phyloP scores from a whole-genome alignment of 2,329 filamentous ascomycete species.

The Tolypocladium endophyticum region DNA sequence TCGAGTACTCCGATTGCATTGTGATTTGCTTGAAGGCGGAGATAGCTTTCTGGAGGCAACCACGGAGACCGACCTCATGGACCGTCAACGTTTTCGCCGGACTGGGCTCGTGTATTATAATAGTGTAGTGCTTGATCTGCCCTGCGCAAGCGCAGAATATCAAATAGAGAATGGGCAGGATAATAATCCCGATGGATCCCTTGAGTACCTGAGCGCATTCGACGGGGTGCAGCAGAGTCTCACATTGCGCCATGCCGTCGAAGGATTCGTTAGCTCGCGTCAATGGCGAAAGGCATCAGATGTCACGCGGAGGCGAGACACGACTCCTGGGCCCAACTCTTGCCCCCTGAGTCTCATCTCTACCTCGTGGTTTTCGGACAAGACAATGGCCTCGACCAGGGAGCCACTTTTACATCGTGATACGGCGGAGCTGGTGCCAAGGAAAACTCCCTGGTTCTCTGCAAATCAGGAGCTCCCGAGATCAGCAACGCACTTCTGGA shows the following conservation, averaged over 20 bases:
- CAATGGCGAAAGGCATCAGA: background rate
- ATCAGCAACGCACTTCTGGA: background rate
- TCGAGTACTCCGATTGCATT: background rate
- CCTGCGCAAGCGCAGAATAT: background rate
- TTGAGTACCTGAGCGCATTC: background rate
- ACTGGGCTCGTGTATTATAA: background rate
- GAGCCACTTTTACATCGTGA: background rate
- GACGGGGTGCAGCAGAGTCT: background rate
- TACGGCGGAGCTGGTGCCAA: too few relatives aligned
- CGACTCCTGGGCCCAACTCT: background rate
- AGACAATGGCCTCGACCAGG: background rate
- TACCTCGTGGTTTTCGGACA: background rate
- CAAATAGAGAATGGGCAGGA: background rate
- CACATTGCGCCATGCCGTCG: background rate
- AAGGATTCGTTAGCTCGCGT: background rate
- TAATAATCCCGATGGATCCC: background rate
- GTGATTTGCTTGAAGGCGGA: background rate
- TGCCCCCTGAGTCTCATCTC: background rate
- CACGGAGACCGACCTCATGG: background rate
- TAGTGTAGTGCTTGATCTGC: background rate
- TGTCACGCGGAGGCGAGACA: background rate
- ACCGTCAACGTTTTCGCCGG: background rate
- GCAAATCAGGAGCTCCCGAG: background rate
- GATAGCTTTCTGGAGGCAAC: background rate
- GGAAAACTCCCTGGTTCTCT: background rate